Evolutionary conservation across 257 asterid genomes (phyloP), one percentile per base, ranked within the genome.

Genomic region (Ehretia macrophylla): DNA sequence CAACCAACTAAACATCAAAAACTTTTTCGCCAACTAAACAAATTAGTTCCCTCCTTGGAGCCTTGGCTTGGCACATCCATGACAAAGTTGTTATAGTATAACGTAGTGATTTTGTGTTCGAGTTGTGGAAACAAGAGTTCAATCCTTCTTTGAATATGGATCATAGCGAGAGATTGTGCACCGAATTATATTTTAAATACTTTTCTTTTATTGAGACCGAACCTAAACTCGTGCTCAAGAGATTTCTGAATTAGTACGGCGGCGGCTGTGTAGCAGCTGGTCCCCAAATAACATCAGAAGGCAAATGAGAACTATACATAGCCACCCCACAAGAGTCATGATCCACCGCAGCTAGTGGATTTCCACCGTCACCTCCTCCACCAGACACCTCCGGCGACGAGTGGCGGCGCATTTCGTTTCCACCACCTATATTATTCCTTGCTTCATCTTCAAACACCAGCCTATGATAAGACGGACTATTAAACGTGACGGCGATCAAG

Each of bases 401-500:
- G n/a, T 55, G 76, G 4, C 52, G 75, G 14, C 32, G 55, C 4
- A 71, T 66, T 14, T 64, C 81, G 1, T 64, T 68, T 13, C 70
- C 67, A 12, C 37, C 73, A 4, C 63, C 56, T 8, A 48, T 66
- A 3, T 65, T 67, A 67, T 67, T 72, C 37, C 72, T 51, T 17
- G 50, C 63, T 0, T 72, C 83, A 4, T 72, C 85, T 19, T 75
- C 81, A 49, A 35, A 40, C 20, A 77, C 83, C 51, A 85, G 68
- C 64, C 73, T 66, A 60, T 80, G 79, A 45, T 68, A 85, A 0
- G 83, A 32, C 5, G 95, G 95, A 64, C 55, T 77, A 60, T 73
- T 82, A 51, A 88, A 85, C 47, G 85, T 76, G 18, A 88, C 84
- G 19, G 95, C 90, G 13, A 88, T 75, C 11, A 88, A 68, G 14